Evolutionary conservation across 2,329 filamentous ascomycete species (phyloP).

Genomic region (Fusarium sp.): DNA sequence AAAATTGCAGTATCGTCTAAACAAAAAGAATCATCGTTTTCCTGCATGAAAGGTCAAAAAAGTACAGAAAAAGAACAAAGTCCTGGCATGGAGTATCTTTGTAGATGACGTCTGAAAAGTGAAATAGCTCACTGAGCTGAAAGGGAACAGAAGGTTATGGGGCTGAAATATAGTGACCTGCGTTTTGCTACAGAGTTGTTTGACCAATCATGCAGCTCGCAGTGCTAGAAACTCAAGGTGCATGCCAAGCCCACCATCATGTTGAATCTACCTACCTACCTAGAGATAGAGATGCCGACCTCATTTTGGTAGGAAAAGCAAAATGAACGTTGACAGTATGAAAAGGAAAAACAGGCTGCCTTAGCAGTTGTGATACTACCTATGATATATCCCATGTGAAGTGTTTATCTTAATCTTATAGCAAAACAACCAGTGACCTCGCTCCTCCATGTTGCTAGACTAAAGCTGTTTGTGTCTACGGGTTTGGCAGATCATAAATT

Average conservation of each 20-base stretch:
- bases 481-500: neutral
- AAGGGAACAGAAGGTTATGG: neutral
- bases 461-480: neutral
- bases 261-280: neutral
- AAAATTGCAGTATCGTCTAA: neutral
- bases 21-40: neutral
- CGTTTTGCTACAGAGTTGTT: neutral
- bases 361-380: neutral
- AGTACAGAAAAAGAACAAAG: neutral
- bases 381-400: neutral
- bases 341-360: too few species aligned
- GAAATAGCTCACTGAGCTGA: neutral
- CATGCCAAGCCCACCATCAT: neutral
- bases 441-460: neutral
- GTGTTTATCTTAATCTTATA: neutral
- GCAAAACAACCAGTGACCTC: neutral
- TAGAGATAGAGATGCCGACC: neutral
- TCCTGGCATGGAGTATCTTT: neutral
- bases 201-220: neutral
- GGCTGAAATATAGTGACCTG: neutral
- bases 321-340: neutral
- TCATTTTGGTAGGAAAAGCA: neutral
- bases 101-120: conserved; percentile 17
- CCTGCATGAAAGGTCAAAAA: neutral
- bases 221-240: neutral